These are phyloP conservation scores for Leucoagaricus sp. DNA, from an alignment of 1,284 basidiomycete genomes.

Conservation along the genomic window DNA sequence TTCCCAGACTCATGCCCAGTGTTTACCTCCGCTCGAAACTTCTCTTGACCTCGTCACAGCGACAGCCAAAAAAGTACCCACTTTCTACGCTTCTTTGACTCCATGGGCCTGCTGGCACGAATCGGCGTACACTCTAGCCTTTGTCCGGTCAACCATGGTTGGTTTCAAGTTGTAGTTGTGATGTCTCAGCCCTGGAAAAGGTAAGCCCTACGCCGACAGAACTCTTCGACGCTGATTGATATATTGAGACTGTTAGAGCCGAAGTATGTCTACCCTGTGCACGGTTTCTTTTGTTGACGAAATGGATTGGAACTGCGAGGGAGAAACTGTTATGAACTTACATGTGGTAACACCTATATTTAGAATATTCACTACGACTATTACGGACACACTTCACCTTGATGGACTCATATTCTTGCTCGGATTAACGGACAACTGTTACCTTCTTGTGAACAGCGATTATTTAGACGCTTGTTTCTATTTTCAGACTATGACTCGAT, in stretches of 20 bases:
- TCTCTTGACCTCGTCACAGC: slow-evolving; percentile 71
- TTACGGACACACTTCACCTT: too few relatives aligned
- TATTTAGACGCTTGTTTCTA: too few relatives aligned
- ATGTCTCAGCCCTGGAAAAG: slow-evolving; percentile 80
- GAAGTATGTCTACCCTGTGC: slow-evolving; percentile 77
- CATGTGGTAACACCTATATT: too few relatives aligned
- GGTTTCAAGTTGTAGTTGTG: too few relatives aligned
- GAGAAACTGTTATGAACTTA: too few relatives aligned
- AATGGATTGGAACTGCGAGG: slow-evolving; percentile 70
- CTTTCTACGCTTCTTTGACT: slow-evolving; percentile 65
- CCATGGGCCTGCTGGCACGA: slow-evolving; percentile 72
- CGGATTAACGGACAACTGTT: too few relatives aligned
- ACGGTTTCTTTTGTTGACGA: slow-evolving; percentile 81
- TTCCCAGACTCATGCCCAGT: slow-evolving; percentile 65
- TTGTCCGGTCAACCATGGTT: slow-evolving; percentile 71
- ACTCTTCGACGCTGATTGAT: background rate
- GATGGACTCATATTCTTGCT: too few relatives aligned
- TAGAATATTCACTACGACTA: too few relatives aligned
- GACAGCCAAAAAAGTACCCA: slow-evolving; percentile 53
- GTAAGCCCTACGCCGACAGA: slow-evolving; percentile 25
- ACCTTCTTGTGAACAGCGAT: too few relatives aligned
- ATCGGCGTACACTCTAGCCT: slow-evolving; percentile 63
- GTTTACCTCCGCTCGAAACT: slow-evolving; percentile 50
- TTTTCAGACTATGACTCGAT: too few relatives aligned
- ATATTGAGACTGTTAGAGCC: slow-evolving; percentile 37